Conservation (phyloP, 2,329 filamentous ascomycete genomes). For the Ambrosiella xylebori region DNA sequence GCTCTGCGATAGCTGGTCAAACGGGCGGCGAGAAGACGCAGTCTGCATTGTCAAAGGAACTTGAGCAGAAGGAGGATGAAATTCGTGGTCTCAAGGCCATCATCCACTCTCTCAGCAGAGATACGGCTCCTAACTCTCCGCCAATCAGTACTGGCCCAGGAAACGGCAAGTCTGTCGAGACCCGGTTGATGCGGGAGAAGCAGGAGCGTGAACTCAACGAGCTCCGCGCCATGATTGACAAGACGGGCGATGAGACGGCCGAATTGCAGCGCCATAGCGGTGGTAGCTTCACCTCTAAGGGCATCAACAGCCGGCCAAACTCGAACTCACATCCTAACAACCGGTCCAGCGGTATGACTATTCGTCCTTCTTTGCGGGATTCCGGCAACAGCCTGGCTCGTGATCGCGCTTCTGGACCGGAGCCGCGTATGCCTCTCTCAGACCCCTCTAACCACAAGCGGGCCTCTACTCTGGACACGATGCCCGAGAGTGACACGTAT, state of each 20-base stretch:
- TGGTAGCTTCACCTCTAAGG: constrained; percentile 18
- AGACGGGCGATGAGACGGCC: constrained; percentile 58
- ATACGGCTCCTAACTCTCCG: constrained; percentile 25
- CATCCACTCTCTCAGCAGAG: constrained; percentile 83
- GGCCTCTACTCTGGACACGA: constrained; percentile 43
- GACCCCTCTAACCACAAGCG: constrained; percentile 33
- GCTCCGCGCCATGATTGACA: constrained; percentile 57
- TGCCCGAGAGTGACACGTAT: constrained; percentile 53
- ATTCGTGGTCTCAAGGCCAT: constrained; percentile 94
- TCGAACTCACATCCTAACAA: constrained; percentile 21
- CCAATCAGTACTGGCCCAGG: constrained; percentile 23
- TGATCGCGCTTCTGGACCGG: constrained; percentile 25
- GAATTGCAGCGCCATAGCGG: constrained; percentile 40
- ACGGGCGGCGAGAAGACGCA: constrained; percentile 9
- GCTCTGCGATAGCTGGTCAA: background rate
- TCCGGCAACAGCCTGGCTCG: constrained; percentile 40
- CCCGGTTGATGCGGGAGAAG: constrained; percentile 45
- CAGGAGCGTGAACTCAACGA: constrained; percentile 69
- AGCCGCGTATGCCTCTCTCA: constrained; percentile 29
- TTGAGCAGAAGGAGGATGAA: constrained; percentile 92
- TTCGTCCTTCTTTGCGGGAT: constrained; percentile 43
- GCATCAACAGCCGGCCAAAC: constrained; percentile 16
- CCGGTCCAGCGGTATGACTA: constrained; percentile 28
- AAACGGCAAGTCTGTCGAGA: constrained; percentile 32
- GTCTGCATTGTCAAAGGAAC: constrained; percentile 41